Evolutionary conservation across 148 eudicot genomes (phyloP).

Genomic region (Agrostemma githago): DNA sequence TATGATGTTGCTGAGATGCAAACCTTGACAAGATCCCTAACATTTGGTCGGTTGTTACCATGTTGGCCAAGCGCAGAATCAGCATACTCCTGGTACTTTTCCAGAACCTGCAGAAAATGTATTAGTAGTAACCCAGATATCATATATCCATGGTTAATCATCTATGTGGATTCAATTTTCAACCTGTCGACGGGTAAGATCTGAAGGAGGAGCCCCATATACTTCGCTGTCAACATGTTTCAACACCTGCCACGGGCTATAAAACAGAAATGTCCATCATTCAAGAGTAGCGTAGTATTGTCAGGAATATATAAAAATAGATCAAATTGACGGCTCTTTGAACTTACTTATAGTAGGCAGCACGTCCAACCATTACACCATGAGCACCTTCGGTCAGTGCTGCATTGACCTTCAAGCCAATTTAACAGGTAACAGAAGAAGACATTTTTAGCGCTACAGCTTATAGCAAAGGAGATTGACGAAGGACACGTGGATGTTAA

Average conservation of each 20-base stretch:
- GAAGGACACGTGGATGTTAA: background rate
- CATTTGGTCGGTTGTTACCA: conserved; percentile 61
- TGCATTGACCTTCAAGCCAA: conserved; percentile 60
- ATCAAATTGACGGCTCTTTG: background rate
- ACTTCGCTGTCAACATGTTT: conserved; percentile 67
- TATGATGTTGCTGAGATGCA: background rate
- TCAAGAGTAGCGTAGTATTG: background rate
- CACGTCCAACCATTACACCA: conserved; percentile 96
- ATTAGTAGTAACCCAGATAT: conserved; percentile 2
- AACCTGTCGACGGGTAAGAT: conserved; percentile 77
- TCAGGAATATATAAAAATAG: background rate
- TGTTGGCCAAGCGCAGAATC: conserved; percentile 68
- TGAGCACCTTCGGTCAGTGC: conserved; percentile 87
- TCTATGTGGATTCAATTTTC: background rate
- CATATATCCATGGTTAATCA: background rate
- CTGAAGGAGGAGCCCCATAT: conserved; percentile 69
- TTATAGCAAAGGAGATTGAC: background rate
- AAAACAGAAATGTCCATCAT: conserved; percentile 21
- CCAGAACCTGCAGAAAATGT: conserved; percentile 49
- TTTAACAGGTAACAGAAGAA: conserved; percentile 6
- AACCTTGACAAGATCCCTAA: conserved; percentile 84
- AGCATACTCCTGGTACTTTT: conserved; percentile 75
- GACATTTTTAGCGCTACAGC: conserved; percentile 2
- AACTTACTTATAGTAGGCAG: conserved; percentile 70
- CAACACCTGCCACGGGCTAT: conserved; percentile 79